Conservation (phyloP, 768 basidiomycete species). For the Suillus occidentalis region DNA sequence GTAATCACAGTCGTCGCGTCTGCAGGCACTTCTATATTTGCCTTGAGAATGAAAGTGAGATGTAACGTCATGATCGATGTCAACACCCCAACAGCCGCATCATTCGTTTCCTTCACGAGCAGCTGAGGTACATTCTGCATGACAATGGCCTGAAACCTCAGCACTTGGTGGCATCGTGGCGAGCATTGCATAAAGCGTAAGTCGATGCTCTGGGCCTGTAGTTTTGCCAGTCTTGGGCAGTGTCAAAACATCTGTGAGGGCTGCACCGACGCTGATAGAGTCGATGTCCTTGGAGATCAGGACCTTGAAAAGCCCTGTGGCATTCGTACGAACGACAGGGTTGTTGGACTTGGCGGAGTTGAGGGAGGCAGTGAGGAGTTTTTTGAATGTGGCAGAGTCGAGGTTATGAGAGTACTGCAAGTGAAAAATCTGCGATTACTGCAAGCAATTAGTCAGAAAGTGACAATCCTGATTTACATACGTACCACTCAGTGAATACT, state of each 20-base stretch:
- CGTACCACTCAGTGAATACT: constrained; percentile 67
- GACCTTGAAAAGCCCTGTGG: constrained; percentile 57
- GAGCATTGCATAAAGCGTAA: constrained; percentile 80
- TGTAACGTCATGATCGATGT: constrained; percentile 58
- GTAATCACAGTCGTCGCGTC: constrained; percentile 50
- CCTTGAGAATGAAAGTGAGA: constrained; percentile 51
- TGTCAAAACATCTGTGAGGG: constrained; percentile 65
- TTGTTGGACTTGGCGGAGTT: constrained; percentile 78
- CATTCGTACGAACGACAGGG: constrained; percentile 51
- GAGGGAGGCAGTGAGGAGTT: constrained; percentile 57
- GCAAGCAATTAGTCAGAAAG: constrained; percentile 10
- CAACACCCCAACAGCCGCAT: constrained; percentile 57
- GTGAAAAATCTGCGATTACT: constrained; percentile 63
- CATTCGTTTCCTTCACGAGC: constrained; percentile 77
- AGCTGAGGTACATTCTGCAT: constrained; percentile 42
- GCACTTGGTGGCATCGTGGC: constrained; percentile 48
- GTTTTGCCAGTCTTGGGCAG: constrained; percentile 85
- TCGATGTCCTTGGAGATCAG: constrained; percentile 37
- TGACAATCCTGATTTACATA: constrained; percentile 4
- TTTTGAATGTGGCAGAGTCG: constrained; percentile 46
- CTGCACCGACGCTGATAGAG: constrained; percentile 40
- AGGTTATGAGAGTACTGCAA: constrained; percentile 53
- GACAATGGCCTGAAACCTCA: constrained; percentile 45
- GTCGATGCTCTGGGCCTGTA: constrained; percentile 81
- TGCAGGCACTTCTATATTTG: constrained; percentile 40